These are phyloP conservation scores for Fomitopsis serialis DNA, from an alignment of 768 basidiomycete genomes.

Conservation along the genomic window DNA sequence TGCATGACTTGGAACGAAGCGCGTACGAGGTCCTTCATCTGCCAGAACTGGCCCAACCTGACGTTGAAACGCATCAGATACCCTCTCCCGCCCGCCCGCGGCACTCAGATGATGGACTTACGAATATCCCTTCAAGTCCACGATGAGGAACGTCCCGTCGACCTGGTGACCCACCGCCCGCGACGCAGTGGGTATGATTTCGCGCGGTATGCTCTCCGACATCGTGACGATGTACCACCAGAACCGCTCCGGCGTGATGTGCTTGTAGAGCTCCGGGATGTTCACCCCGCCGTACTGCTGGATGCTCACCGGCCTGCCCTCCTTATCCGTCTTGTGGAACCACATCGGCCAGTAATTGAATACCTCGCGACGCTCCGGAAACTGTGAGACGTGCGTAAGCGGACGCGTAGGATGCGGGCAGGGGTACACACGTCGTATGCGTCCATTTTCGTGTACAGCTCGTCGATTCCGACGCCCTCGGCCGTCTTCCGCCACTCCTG, in stretches of 20 bases:
- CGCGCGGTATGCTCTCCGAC: constrained; percentile 56
- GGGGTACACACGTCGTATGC: constrained; percentile 56
- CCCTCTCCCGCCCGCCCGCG: neutral
- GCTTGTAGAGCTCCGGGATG: constrained; percentile 25
- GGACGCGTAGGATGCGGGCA: too few relatives aligned
- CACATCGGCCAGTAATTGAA: constrained; percentile 77
- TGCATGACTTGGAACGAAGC: constrained; percentile 69
- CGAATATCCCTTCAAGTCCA: constrained; percentile 71
- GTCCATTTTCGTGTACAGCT: constrained; percentile 53
- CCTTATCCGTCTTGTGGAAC: constrained; percentile 79
- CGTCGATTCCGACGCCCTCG: constrained; percentile 60
- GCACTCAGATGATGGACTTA: constrained; percentile 21
- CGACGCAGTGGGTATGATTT: constrained; percentile 61
- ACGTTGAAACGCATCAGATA: constrained; percentile 17
- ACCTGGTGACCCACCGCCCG: constrained; percentile 46
- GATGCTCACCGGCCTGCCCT: constrained; percentile 68
- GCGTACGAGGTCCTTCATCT: constrained; percentile 60
- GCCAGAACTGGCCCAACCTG: constrained; percentile 68
- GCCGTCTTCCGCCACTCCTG: constrained; percentile 66
- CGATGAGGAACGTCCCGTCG: constrained; percentile 52
- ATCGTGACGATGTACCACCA: constrained; percentile 60
- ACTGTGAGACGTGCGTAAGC: constrained; percentile 33
- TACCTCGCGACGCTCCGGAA: constrained; percentile 60
- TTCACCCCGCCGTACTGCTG: constrained; percentile 59
- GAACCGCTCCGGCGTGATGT: constrained; percentile 24